phyloP scores from a whole-genome alignment of 2,329 filamentous ascomycete species.

The Ceratocystiopsis brevicomis region DNA sequence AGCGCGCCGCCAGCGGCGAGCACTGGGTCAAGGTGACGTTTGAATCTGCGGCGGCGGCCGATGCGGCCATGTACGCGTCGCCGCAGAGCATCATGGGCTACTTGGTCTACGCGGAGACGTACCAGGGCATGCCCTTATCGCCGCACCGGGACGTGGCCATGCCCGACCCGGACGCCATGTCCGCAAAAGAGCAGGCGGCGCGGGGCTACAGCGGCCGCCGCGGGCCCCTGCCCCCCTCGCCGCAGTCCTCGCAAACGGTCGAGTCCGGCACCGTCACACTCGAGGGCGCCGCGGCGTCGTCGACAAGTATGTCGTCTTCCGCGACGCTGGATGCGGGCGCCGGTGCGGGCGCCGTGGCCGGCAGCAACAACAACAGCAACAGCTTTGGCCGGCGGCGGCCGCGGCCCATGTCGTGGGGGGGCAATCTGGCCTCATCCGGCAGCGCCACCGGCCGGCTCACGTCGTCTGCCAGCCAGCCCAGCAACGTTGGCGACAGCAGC shows the following conservation, averaged over 20 bases:
- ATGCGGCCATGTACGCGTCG: slow-evolving; percentile 48
- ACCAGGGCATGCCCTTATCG: slow-evolving; percentile 37
- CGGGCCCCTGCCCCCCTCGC: slow-evolving; percentile 10
- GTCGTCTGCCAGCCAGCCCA: neutral
- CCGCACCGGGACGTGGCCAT: slow-evolving; percentile 46
- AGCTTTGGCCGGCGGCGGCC: neutral
- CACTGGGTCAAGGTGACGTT: slow-evolving; percentile 88
- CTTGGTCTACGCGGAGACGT: slow-evolving; percentile 52
- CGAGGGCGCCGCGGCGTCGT: slow-evolving; percentile 22
- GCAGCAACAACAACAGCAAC: too few relatives aligned
- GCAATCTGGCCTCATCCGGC: too few relatives aligned
- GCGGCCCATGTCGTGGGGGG: neutral
- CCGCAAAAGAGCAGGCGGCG: slow-evolving; percentile 2
- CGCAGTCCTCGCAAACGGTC: slow-evolving; percentile 34
- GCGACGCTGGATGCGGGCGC: too few relatives aligned
- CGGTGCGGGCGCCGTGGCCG: neutral
- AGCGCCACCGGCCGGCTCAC: too few relatives aligned
- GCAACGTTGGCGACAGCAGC: too few relatives aligned
- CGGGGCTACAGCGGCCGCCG: slow-evolving; percentile 14
- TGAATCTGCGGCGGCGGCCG: slow-evolving; percentile 52
- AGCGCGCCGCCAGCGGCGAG: slow-evolving; percentile 61
- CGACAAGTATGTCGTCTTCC: slow-evolving; percentile 23
- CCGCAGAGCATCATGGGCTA: slow-evolving; percentile 55
- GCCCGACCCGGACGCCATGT: slow-evolving; percentile 26
- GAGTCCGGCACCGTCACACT: slow-evolving; percentile 34